Evolutionary conservation across 2,329 filamentous ascomycete genomes (phyloP).

Genomic region (Colletotrichum sp.): DNA sequence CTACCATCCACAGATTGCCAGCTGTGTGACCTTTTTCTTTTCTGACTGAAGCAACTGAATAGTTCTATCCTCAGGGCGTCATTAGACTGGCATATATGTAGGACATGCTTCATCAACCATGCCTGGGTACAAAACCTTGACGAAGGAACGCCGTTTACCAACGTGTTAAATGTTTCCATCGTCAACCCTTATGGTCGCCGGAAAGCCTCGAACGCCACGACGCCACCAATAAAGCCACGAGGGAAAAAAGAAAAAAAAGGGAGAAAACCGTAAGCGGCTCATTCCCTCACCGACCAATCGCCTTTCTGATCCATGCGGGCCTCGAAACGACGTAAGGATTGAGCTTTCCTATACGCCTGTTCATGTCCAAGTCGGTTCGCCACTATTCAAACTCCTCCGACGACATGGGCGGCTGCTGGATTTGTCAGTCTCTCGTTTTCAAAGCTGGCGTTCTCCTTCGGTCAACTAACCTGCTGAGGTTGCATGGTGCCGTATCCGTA

Average conservation of each 20-base stretch:
- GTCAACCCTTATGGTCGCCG: neutral
- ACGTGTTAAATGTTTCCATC: neutral
- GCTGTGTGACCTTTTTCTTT: neutral
- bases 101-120: neutral
- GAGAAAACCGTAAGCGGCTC: neutral
- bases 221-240: conserved; percentile 5
- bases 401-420: conserved; percentile 44
- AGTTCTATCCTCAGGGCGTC: neutral
- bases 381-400: conserved; percentile 50
- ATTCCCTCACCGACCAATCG: neutral
- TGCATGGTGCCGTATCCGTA: conserved; percentile 84
- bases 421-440: neutral
- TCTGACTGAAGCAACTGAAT: neutral
- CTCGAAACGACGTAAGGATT: neutral
- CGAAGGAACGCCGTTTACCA: neutral
- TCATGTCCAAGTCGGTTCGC: neutral
- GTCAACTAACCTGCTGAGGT: conserved; percentile 75
- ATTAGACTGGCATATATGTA: neutral
- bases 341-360: neutral
- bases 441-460: neutral
- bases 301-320: neutral
- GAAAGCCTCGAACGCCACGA: conserved; percentile 11
- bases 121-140: neutral
- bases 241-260: neutral
- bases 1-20: neutral